A percentile compares a stretch with the other conserved stretches of the same genome.
phyloP scores from a whole-genome alignment of 1,284 basidiomycete genomes.

The Termitomyces sp. region DNA sequence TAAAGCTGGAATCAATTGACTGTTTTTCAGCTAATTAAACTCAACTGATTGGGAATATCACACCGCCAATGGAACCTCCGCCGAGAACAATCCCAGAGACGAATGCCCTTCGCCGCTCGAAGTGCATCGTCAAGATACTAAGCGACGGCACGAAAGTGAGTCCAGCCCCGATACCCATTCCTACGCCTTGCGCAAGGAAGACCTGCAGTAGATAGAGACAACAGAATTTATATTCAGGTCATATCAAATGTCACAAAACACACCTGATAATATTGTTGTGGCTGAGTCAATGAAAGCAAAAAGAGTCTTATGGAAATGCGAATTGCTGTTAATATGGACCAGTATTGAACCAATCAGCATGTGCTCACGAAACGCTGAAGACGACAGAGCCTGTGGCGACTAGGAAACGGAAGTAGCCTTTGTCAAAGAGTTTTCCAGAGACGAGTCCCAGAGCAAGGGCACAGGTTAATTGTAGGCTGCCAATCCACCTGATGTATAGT shows the following conservation, averaged over 20 bases:
- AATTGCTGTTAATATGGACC: background rate
- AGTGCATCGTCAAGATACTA: slow-evolving; percentile 20
- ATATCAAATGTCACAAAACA: background rate
- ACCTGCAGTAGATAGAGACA: slow-evolving; percentile 9
- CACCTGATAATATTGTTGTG: slow-evolving; percentile 22
- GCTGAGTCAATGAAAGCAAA: slow-evolving; percentile 15
- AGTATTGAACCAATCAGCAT: background rate
- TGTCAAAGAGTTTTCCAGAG: slow-evolving; percentile 19
- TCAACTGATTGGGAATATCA: slow-evolving; percentile 27
- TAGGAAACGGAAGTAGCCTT: slow-evolving; percentile 14
- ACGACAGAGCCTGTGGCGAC: slow-evolving; percentile 10
- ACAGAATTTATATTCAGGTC: background rate
- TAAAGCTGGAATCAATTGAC: background rate
- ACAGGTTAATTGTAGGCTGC: slow-evolving; percentile 16
- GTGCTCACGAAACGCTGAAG: slow-evolving; percentile 15
- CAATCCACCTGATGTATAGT: slow-evolving; percentile 16
- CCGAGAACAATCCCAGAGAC: slow-evolving; percentile 23
- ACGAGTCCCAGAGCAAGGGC: slow-evolving; percentile 16
- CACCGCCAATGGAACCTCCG: slow-evolving; percentile 24
- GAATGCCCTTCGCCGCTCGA: slow-evolving; percentile 18
- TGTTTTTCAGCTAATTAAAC: background rate
- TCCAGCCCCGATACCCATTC: slow-evolving; percentile 16
- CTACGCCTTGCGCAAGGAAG: slow-evolving; percentile 17
- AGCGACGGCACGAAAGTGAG: slow-evolving; percentile 21
- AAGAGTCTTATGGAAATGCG: slow-evolving; percentile 2